Evolutionary conservation across 768 basidiomycete species (phyloP).

Genomic region (Kwoniella sp.): DNA sequence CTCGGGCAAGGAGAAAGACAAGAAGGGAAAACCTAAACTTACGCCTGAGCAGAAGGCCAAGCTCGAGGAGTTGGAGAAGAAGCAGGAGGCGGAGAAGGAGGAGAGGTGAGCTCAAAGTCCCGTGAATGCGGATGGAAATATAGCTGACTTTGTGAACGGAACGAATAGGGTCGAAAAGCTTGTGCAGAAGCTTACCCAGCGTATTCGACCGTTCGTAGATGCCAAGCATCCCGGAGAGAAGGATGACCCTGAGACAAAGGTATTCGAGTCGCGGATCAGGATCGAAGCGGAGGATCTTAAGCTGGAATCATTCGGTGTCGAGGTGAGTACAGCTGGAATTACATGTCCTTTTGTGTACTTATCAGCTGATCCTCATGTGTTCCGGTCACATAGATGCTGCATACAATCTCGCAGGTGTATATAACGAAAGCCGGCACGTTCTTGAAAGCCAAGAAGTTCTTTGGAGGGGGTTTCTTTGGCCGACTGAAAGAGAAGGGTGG

Average conservation of each 20-base stretch:
- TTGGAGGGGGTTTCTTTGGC: conserved; percentile 91
- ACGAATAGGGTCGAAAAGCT: conserved; percentile 75
- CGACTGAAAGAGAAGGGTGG: conserved; percentile 91
- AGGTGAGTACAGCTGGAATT: conserved; percentile 61
- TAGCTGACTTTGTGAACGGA: too few species aligned
- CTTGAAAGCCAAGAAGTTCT: conserved; percentile 85
- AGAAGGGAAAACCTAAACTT: conserved; percentile 59
- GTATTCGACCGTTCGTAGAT: conserved; percentile 86
- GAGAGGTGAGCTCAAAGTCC: conserved; percentile 47
- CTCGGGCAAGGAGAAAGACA: conserved; percentile 47
- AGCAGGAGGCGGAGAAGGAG: conserved; percentile 66
- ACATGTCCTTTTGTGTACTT: background rate
- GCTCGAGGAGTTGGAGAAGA: conserved; percentile 76
- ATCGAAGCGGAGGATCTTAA: conserved; percentile 92
- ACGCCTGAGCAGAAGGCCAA: conserved; percentile 83
- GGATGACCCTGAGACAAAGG: conserved; percentile 73
- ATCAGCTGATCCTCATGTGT: background rate
- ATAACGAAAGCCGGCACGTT: conserved; percentile 89
- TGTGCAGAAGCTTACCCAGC: conserved; percentile 76
- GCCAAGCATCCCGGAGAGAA: conserved; percentile 72
- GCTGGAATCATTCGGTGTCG: conserved; percentile 94
- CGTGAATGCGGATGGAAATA: too few species aligned
- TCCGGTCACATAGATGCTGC: conserved; percentile 64
- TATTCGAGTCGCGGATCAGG: conserved; percentile 74
- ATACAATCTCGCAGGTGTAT: conserved; percentile 88